phyloP scores from a whole-genome alignment of 2,329 filamentous ascomycete species.

The Diaporthe caulivora region DNA sequence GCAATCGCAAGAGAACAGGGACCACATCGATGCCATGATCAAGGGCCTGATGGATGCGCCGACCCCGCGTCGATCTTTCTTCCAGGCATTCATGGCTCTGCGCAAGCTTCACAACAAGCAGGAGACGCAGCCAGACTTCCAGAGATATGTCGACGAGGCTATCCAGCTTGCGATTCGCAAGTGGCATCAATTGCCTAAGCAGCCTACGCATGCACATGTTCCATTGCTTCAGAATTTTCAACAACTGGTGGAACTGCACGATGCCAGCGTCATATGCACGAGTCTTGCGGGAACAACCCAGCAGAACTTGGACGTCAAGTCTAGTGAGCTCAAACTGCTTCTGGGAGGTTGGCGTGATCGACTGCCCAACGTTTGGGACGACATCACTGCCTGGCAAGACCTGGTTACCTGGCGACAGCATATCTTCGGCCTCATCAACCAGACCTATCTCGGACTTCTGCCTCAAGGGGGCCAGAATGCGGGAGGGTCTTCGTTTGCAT shows the following conservation, averaged over 20 bases:
- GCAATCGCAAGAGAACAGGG: constrained; percentile 86
- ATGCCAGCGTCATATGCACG: constrained; percentile 95
- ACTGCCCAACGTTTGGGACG: constrained; percentile 97
- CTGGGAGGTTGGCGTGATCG: constrained; percentile 96
- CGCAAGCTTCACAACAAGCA: constrained; percentile 94
- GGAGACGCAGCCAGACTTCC: constrained; percentile 84
- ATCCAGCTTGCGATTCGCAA: constrained; percentile 98
- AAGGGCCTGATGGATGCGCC: constrained; percentile 98
- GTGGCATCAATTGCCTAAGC: constrained; percentile 97
- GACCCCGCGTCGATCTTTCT: constrained; percentile 93
- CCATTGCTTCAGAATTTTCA: constrained; percentile 98
- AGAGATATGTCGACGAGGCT: constrained; percentile 92
- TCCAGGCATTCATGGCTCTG: constrained; percentile 97
- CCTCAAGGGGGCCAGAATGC: constrained; percentile 85
- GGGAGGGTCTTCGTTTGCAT: constrained; percentile 93
- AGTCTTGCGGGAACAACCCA: constrained; percentile 89
- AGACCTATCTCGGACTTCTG: constrained; percentile 87
- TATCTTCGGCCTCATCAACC: constrained; percentile 97
- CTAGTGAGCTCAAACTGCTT: constrained; percentile 92
- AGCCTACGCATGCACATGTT: constrained; percentile 94
- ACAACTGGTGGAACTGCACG: constrained; percentile 95
- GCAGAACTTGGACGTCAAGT: constrained; percentile 91
- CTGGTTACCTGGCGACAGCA: constrained; percentile 99
- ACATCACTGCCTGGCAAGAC: constrained; percentile 99
- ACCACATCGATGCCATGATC: constrained; percentile 91